A percentile compares a stretch with the other conserved stretches of the same genome.
These are phyloP conservation scores for Lentinula lateritia DNA, from an alignment of 768 basidiomycete species.

Conservation along the genomic window DNA sequence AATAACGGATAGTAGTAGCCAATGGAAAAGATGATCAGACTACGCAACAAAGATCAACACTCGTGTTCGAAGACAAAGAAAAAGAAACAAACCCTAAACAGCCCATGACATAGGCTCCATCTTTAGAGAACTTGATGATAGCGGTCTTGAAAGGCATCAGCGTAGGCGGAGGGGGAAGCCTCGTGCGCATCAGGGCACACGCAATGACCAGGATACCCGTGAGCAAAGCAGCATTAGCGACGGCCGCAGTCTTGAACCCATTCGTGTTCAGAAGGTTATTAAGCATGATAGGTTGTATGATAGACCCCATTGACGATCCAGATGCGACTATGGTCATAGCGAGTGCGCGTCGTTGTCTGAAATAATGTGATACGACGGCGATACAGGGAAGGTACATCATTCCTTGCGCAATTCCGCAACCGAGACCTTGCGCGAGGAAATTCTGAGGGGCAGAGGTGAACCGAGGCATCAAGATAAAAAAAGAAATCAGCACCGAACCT, in stretches of 20 bases:
- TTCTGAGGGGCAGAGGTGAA: conserved; percentile 15
- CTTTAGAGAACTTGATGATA: conserved; percentile 12
- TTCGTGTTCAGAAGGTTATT: conserved; percentile 34
- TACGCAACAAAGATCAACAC: background rate
- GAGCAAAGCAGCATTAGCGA: conserved; percentile 34
- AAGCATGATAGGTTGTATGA: conserved; percentile 47
- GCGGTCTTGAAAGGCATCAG: conserved; percentile 5
- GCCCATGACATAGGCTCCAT: conserved; percentile 16
- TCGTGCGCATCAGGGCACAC: conserved; percentile 33
- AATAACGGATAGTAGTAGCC: conserved; percentile 27
- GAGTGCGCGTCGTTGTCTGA: conserved; percentile 37
- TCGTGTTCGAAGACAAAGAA: background rate
- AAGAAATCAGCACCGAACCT: conserved; percentile 13
- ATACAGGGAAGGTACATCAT: conserved; percentile 49
- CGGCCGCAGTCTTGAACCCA: conserved; percentile 38
- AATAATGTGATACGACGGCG: conserved; percentile 51
- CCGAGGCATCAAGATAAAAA: background rate
- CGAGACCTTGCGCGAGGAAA: conserved; percentile 51
- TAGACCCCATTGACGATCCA: conserved; percentile 45
- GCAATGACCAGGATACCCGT: conserved; percentile 32
- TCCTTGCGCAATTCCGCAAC: conserved; percentile 52
- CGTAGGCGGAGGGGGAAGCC: conserved; percentile 25
- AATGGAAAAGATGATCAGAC: conserved; percentile 12
- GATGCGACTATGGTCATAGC: conserved; percentile 51
- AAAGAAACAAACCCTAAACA: conserved; percentile 11